phyloP scores from a whole-genome alignment of 2,329 filamentous ascomycete species.

The Penicillium sp. region DNA sequence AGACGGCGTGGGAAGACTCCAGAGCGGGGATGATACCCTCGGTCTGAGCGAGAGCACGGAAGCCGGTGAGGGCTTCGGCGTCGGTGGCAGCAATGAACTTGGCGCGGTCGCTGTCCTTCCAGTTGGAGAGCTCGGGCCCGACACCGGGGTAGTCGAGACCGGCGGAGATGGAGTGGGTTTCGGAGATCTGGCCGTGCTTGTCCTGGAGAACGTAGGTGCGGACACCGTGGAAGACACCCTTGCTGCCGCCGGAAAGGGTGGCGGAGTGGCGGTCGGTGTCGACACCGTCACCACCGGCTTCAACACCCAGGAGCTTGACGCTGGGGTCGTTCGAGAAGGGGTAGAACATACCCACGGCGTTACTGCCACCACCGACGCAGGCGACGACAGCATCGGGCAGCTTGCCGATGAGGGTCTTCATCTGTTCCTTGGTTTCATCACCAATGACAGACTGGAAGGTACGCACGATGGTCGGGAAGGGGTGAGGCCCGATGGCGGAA shows the following conservation, averaged over 20 bases:
- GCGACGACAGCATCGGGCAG: constrained; percentile 93
- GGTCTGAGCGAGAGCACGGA: constrained; percentile 71
- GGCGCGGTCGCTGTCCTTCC: constrained; percentile 84
- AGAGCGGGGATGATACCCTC: constrained; percentile 96
- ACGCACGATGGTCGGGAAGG: constrained; percentile 93
- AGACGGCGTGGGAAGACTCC: constrained; percentile 88
- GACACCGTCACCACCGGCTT: constrained; percentile 87
- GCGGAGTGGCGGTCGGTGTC: constrained; percentile 79
- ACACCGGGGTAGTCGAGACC: constrained; percentile 96
- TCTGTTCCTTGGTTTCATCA: constrained; percentile 84
- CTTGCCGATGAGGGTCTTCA: constrained; percentile 73
- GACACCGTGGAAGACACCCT: constrained; percentile 91
- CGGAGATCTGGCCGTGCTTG: constrained; percentile 80
- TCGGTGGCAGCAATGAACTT: constrained; percentile 87
- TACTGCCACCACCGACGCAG: constrained; percentile 90
- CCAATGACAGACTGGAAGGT: constrained; percentile 98
- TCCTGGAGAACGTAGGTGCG: constrained; percentile 93
- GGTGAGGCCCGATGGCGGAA: constrained; percentile 92
- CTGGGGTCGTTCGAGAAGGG: constrained; percentile 77
- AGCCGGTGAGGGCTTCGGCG: constrained; percentile 77
- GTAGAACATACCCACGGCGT: constrained; percentile 96
- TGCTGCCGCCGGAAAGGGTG: constrained; percentile 76
- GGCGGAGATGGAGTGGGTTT: constrained; percentile 93
- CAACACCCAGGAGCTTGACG: constrained; percentile 85
- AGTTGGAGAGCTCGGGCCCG: constrained; percentile 78